phyloP scores from a whole-genome alignment of 2,329 filamentous ascomycete genomes.

The Colletotrichum sp. region DNA sequence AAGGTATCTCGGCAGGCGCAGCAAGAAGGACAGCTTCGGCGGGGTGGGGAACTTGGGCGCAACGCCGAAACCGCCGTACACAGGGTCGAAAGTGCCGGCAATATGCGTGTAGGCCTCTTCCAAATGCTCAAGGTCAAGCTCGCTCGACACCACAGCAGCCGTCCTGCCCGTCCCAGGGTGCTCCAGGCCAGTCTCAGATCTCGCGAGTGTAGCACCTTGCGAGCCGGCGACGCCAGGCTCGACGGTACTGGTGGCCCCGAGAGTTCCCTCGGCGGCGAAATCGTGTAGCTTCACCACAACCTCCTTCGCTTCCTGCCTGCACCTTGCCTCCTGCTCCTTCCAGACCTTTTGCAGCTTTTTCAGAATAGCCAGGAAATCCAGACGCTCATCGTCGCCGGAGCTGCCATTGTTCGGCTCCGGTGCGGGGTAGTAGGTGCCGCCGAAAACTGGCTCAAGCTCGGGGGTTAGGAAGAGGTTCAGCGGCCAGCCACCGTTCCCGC shows the following conservation, averaged over 20 bases:
- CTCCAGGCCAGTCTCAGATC: constrained; percentile 29
- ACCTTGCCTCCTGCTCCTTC: constrained; percentile 83
- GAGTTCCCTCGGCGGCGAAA: constrained; percentile 87
- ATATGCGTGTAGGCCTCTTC: constrained; percentile 90
- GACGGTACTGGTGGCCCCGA: constrained; percentile 49
- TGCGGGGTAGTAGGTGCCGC: constrained; percentile 94
- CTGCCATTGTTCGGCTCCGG: constrained; percentile 64
- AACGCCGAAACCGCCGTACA: constrained; percentile 79
- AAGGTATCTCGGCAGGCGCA: constrained; percentile 76
- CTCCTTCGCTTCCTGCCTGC: constrained; percentile 82
- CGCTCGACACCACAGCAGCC: constrained; percentile 55
- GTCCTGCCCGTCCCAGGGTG: constrained; percentile 11
- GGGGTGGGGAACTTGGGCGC: constrained; percentile 92
- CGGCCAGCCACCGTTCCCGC: constrained; percentile 90
- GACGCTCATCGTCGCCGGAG: constrained; percentile 59
- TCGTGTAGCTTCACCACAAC: constrained; percentile 82
- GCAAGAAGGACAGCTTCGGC: constrained; percentile 81
- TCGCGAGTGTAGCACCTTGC: constrained; percentile 4
- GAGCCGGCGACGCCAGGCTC: constrained; percentile 20
- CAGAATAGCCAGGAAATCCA: constrained; percentile 84
- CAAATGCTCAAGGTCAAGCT: constrained; percentile 85
- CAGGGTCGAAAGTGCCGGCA: constrained; percentile 77
- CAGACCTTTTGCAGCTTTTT: constrained; percentile 79
- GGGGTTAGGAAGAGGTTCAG: constrained; percentile 97
- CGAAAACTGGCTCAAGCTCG: constrained; percentile 91